A percentile compares a stretch with the other conserved stretches of the same genome.
Evolutionary conservation across 306 rosid species (phyloP).

Genomic region (Pachyrhizus erosus): DNA sequence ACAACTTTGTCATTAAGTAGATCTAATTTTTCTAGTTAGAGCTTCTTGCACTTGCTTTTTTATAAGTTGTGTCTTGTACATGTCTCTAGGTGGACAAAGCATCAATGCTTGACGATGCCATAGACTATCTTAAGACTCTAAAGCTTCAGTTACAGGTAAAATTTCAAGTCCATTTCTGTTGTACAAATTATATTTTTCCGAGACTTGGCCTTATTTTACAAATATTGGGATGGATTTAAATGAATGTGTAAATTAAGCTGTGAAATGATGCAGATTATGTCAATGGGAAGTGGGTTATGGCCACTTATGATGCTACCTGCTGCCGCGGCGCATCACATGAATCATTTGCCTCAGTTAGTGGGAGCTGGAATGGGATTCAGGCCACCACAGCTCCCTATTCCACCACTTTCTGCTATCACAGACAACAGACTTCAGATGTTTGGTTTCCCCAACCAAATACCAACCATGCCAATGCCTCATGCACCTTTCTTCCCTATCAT

Average conservation of each 20-base stretch:
- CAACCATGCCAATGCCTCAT: constrained; percentile 37
- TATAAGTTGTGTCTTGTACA: neutral
- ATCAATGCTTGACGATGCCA: constrained; percentile 68
- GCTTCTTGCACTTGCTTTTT: neutral
- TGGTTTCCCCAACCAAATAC: constrained; percentile 51
- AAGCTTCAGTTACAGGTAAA: constrained; percentile 65
- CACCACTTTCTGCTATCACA: constrained; percentile 40
- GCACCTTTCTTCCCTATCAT: constrained; percentile 43
- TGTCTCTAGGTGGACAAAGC: constrained; percentile 55
- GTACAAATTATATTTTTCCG: neutral
- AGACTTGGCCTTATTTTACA: neutral
- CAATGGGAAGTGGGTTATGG: constrained; percentile 55
- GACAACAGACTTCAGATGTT: constrained; percentile 44
- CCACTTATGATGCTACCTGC: constrained; percentile 53
- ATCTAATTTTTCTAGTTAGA: neutral
- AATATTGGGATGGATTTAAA: neutral
- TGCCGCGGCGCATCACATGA: constrained; percentile 16
- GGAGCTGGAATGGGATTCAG: constrained; percentile 47
- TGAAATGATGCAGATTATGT: constrained; percentile 53
- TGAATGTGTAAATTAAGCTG: neutral
- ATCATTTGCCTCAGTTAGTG: neutral
- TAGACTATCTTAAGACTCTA: constrained; percentile 60
- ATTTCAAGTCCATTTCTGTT: neutral
- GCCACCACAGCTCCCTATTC: constrained; percentile 46
- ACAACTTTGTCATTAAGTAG: neutral